phyloP scores from a whole-genome alignment of 208 protist species.

The Perkinsela sp. region DNA sequence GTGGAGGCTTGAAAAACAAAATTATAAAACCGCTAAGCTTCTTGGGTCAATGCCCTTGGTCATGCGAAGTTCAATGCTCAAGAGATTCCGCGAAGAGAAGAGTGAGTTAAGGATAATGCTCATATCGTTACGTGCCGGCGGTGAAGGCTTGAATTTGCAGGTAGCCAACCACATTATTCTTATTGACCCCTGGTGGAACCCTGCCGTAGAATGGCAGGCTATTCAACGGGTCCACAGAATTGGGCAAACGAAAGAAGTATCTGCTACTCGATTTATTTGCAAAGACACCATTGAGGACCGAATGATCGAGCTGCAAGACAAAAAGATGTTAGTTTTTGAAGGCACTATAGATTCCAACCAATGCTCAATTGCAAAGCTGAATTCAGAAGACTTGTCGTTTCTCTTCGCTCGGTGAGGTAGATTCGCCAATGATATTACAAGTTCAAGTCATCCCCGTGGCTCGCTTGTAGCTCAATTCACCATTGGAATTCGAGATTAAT shows the following conservation, averaged over 20 bases:
- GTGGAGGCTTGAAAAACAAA: constrained; percentile 26
- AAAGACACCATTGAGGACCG: constrained; percentile 39
- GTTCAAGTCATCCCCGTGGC: no score
- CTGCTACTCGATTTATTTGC: constrained; percentile 11
- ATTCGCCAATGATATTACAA: no score
- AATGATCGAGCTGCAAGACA: constrained; percentile 67
- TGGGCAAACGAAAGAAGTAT: constrained; percentile 14
- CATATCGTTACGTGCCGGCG: constrained; percentile 26
- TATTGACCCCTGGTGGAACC: constrained; percentile 42
- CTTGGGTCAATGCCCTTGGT: constrained; percentile 54
- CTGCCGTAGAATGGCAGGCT: constrained; percentile 22
- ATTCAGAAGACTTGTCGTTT: constrained; percentile 53
- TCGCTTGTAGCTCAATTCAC: no score
- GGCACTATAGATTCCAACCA: constrained; percentile 65
- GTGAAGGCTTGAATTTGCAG: constrained; percentile 53
- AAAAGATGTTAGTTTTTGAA: constrained; percentile 73
- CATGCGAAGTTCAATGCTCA: constrained; percentile 38
- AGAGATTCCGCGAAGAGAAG: constrained; percentile 39
- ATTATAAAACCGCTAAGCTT: constrained; percentile 50
- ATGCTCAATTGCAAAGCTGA: constrained; percentile 34
- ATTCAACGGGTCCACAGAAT: constrained; percentile 28
- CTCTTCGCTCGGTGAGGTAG: constrained; percentile 58
- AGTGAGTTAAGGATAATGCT: constrained; percentile 11
- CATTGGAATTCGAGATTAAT: no score
- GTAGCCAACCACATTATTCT: constrained; percentile 15